These are phyloP conservation scores for Acorus gramineus DNA, from an alignment of 106 monocot genomes.

Conservation along the genomic window DNA sequence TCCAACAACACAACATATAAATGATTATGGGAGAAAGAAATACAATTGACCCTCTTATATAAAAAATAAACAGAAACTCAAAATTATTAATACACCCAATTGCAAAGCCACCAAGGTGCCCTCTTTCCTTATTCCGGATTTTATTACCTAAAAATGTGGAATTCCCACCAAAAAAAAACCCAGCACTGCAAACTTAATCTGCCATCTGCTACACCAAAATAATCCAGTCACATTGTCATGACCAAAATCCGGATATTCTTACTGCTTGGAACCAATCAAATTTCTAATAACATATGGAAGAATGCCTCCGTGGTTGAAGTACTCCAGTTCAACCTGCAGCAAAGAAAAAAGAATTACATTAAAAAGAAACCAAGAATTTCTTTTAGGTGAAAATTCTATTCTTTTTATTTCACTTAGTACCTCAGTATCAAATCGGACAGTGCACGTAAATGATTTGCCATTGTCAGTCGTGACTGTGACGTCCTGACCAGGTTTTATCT, in stretches of 20 bases:
- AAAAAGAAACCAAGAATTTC: background rate
- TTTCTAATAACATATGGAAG: constrained; percentile 82
- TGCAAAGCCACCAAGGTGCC: too few species aligned
- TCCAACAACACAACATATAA: too few species aligned
- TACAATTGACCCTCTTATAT: too few species aligned
- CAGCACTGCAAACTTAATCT: too few species aligned
- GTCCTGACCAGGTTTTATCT: constrained; percentile 84
- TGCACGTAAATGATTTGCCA: constrained; percentile 81
- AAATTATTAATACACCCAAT: too few species aligned
- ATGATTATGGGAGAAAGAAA: too few species aligned
- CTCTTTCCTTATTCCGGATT: too few species aligned
- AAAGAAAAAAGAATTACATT: background rate
- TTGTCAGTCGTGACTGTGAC: constrained; percentile 49
- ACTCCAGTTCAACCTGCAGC: constrained; percentile 76
- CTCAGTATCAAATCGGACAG: constrained; percentile 85
- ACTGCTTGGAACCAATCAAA: constrained; percentile 43
- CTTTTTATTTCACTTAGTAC: constrained; percentile 18
- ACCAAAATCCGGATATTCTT: background rate
- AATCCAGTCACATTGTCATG: too few species aligned
- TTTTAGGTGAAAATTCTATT: background rate
- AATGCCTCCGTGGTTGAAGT: constrained; percentile 86
- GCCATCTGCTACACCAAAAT: too few species aligned
- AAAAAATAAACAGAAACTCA: too few species aligned
- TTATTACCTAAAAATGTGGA: too few species aligned
- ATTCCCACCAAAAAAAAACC: too few species aligned